A percentile compares a stretch with the other conserved stretches of the same genome.
phyloP scores from a whole-genome alignment of 1,139 yeast genomes.

The Blastobotrys elegans region DNA sequence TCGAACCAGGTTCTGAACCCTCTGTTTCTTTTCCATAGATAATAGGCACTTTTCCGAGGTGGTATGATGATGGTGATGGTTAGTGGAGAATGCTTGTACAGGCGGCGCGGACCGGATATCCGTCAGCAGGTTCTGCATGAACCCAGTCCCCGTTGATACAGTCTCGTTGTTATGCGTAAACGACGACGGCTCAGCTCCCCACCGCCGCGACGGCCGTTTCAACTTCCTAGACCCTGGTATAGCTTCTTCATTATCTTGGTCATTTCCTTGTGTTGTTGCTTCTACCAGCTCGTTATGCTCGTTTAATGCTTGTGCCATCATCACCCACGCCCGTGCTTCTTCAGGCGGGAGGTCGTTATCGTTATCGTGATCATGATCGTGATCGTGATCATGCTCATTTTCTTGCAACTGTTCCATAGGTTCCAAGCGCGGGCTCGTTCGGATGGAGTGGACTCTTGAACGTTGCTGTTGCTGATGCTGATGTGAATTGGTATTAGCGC shows the following conservation, averaged over 20 bases:
- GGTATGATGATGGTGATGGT: neutral
- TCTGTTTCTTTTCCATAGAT: conserved; percentile 43
- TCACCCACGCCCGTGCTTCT: conserved; percentile 32
- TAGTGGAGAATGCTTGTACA: neutral
- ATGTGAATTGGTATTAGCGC: neutral
- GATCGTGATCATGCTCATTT: neutral
- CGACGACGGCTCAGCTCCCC: neutral
- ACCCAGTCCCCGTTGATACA: neutral
- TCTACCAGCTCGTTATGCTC: conserved; percentile 3
- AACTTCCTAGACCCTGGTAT: conserved; percentile 16
- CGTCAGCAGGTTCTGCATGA: conserved; percentile 23
- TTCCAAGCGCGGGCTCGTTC: neutral
- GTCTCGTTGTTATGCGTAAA: neutral
- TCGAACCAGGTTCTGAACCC: conserved; percentile 52
- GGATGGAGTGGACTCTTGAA: neutral
- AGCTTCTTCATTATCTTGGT: neutral
- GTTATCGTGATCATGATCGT: neutral
- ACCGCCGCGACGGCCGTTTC: conserved; percentile 21
- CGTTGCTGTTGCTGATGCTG: neutral
- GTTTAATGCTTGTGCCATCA: conserved; percentile 28
- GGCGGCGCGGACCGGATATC: conserved; percentile 19
- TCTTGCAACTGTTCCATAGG: neutral
- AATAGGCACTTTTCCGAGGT: conserved; percentile 23
- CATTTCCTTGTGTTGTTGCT: neutral
- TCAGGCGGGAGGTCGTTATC: conserved; percentile 23